Evolutionary conservation across 495 filamentous ascomycete species (phyloP), one percentile per base, ranked within the genome.

Genomic region (Podospora tetraspora): DNA sequence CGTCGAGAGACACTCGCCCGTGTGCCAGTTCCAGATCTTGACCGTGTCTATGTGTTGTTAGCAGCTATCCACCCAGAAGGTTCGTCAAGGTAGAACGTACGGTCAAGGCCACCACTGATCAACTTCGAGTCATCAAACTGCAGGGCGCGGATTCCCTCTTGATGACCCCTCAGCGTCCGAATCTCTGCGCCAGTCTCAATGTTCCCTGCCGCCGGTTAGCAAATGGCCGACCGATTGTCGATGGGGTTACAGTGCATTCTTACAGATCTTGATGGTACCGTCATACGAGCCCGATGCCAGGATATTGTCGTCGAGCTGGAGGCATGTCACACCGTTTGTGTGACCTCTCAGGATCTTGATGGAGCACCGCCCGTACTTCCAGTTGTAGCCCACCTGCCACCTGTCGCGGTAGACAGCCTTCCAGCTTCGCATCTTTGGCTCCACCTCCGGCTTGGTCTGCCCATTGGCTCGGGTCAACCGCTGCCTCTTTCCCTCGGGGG

Each of bases 1-100:
- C 1, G 89, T 96, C 16, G 90, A 91, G 58, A 97, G 84, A 74
- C 91, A 96, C 72, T 92, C 87, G 58, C 95, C 95, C 0, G 93
- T 97, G 57, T 90, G 85, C 93, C 94, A 98, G 71, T 98, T 97
- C 96, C 95, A 99, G 30, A 98, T 87, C 75, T 91, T 91, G 66
- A 99, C 79, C 21, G 87, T 96, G 24, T 79, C 75, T 77, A 24
- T 22, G 8, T 3, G 6, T 24, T 12, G 66, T 76, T 61, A 76
- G 74, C 57, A 56, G 10, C 0, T 3, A 19, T 21, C 11, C 19
- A 0, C 9, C 8, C 0, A 3, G 3, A 59, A 24, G 12, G 12
- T 24, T 5, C 13, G 11, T 3, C 0, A 3, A 9, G 22, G 2
- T 30, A 0, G 25, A 52, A 69, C 74, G n/a, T 70, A 76, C 74